Evolutionary conservation across 352 stramenopile species (phyloP).

Genomic region (Phytophthora quininea): DNA sequence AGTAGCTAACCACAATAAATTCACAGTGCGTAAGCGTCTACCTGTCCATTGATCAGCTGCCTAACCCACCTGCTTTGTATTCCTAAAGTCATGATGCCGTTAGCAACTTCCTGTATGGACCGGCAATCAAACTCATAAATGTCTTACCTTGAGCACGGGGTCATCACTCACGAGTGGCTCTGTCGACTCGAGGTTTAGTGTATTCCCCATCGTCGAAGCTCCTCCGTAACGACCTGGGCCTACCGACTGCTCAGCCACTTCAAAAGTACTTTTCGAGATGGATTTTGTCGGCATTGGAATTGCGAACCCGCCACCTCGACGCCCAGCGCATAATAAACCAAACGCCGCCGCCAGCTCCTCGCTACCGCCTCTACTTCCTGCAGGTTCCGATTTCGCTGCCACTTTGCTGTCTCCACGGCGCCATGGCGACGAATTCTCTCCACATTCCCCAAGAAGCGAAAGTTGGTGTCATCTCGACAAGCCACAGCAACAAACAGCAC

Average conservation of each 20-base stretch:
- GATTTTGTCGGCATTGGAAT: conserved; percentile 27
- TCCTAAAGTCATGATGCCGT: conserved; percentile 3
- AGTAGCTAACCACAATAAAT: conserved; percentile 16
- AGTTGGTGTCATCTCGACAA: conserved; percentile 29
- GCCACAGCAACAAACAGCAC: conserved; percentile 24
- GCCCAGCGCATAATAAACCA: conserved; percentile 18
- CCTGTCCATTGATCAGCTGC: background rate
- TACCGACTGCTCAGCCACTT: conserved; percentile 3
- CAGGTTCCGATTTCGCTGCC: conserved; percentile 6
- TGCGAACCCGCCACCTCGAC: conserved; percentile 27
- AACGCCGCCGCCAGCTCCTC: conserved; percentile 12
- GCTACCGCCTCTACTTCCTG: conserved; percentile 22
- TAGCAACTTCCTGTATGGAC: background rate
- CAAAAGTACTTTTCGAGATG: conserved; percentile 14
- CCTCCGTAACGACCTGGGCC: conserved; percentile 9
- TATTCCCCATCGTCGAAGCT: conserved; percentile 44
- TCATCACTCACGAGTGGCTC: conserved; percentile 54
- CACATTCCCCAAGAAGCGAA: conserved; percentile 1
- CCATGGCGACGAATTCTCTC: background rate
- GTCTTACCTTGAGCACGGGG: conserved; percentile 38
- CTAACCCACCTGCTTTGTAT: conserved; percentile 20
- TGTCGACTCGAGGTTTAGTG: conserved; percentile 34
- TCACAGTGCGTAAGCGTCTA: background rate
- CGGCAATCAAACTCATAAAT: too few relatives aligned
- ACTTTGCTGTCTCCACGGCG: conserved; percentile 11